Conservation (phyloP, 805 yeast genomes). For the Metschnikowia gelsemii region DNA sequence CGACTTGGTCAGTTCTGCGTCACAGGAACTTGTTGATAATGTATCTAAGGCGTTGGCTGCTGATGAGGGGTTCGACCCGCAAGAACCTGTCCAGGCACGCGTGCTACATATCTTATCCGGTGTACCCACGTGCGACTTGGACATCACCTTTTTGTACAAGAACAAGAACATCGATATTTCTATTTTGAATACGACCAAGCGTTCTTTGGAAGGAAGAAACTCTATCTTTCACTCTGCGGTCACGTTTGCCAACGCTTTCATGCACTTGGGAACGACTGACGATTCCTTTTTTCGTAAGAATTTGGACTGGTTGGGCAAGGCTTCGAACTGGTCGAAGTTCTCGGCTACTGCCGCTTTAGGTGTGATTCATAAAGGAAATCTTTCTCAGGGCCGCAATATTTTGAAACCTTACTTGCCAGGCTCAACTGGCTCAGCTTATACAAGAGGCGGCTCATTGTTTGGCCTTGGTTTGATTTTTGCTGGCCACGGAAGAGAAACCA, state of each 20-base stretch:
- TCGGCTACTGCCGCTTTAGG: constrained; percentile 98
- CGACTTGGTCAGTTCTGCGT: constrained; percentile 86
- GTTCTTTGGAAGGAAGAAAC: constrained; percentile 81
- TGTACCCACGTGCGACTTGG: constrained; percentile 89
- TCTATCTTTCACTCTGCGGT: constrained; percentile 96
- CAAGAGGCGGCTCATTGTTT: constrained; percentile 93
- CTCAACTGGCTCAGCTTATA: constrained; percentile 72
- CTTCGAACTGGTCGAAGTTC: constrained; percentile 98
- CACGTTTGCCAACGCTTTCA: constrained; percentile 88
- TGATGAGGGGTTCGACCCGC: constrained; percentile 28
- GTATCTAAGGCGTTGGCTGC: constrained; percentile 43
- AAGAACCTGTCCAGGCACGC: constrained; percentile 34
- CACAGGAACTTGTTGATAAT: constrained; percentile 78
- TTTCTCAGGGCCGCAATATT: constrained; percentile 83
- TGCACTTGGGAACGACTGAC: constrained; percentile 95
- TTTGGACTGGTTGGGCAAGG: constrained; percentile 93
- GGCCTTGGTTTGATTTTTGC: constrained; percentile 94
- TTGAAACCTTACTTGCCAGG: constrained; percentile 92
- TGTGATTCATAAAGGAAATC: constrained; percentile 92
- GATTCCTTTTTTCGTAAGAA: constrained; percentile 89
- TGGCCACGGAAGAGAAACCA: constrained; percentile 89
- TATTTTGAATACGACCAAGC: constrained; percentile 78
- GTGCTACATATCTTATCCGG: constrained; percentile 78
- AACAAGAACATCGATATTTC: constrained; percentile 85
- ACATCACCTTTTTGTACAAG: constrained; percentile 80